Conservation (phyloP, 352 stramenopile genomes). For the Pythium rhizo-oryzae region DNA sequence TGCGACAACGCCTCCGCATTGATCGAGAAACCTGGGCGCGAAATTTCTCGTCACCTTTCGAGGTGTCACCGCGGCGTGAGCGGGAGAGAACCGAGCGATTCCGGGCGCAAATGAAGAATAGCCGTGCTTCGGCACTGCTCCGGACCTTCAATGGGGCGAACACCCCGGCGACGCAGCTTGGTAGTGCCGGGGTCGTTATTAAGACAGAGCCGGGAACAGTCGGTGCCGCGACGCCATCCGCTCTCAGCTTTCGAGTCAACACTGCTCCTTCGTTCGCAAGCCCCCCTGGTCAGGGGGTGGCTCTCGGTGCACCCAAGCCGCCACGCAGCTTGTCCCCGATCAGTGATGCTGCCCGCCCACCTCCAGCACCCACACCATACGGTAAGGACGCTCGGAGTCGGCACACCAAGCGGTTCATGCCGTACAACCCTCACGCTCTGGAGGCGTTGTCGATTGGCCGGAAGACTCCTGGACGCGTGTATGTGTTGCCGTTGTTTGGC, state of each 20-base stretch:
- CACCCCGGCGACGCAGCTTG: background rate
- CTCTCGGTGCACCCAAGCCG: background rate
- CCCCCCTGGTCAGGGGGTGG: background rate
- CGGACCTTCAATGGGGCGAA: slow-evolving; percentile 21
- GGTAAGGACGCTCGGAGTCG: background rate
- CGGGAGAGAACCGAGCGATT: slow-evolving; percentile 56
- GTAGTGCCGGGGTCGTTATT: slow-evolving; percentile 1
- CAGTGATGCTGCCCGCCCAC: slow-evolving; percentile 23
- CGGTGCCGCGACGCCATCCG: background rate
- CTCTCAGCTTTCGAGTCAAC: slow-evolving; percentile 13
- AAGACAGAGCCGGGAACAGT: slow-evolving; percentile 22
- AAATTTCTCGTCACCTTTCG: slow-evolving; percentile 70
- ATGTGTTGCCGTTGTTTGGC: slow-evolving; percentile 82
- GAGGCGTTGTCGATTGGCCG: slow-evolving; percentile 20
- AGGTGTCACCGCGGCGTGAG: slow-evolving; percentile 53
- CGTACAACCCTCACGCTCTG: slow-evolving; percentile 22
- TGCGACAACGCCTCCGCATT: slow-evolving; percentile 63
- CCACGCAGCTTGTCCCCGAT: slow-evolving; percentile 32
- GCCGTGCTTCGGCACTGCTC: slow-evolving; percentile 27
- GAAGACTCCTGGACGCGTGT: slow-evolving; percentile 36
- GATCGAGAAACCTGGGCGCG: slow-evolving; percentile 69
- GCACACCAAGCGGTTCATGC: slow-evolving; percentile 16
- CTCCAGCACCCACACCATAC: slow-evolving; percentile 14
- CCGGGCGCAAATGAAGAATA: slow-evolving; percentile 46
- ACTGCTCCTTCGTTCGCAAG: slow-evolving; percentile 17